phyloP scores from a whole-genome alignment of 805 yeast genomes.

The Nakazawaea pomicola region DNA sequence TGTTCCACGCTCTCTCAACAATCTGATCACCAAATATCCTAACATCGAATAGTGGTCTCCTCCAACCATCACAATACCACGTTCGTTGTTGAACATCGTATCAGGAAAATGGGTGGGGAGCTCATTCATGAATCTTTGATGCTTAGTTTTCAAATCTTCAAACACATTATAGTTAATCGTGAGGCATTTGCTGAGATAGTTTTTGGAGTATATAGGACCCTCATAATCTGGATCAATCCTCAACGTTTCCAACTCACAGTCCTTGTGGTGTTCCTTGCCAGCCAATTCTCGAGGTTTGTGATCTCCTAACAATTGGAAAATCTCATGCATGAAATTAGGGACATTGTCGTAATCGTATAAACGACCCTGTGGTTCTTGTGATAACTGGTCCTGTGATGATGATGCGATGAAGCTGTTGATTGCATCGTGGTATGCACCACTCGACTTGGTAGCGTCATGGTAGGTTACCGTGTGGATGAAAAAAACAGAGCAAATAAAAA shows the following conservation, averaged over 20 bases:
- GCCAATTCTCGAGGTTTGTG: conserved; percentile 3
- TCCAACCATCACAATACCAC: conserved; percentile 47
- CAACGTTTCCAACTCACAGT: conserved; percentile 10
- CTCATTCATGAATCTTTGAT: conserved; percentile 24
- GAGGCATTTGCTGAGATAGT: conserved; percentile 9
- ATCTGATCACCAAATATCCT: conserved; percentile 41
- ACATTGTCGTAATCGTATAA: conserved; percentile 4
- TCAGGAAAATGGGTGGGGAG: conserved; percentile 24
- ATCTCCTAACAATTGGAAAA: conserved; percentile 4
- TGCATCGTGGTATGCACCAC: too few species aligned
- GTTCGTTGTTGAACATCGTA: conserved; percentile 30
- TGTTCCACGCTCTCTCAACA: conserved; percentile 38
- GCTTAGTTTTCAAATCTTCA: conserved; percentile 28
- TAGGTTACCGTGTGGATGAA: too few species aligned
- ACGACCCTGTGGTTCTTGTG: background rate
- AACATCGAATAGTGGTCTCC: conserved; percentile 51
- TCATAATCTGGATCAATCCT: conserved; percentile 13
- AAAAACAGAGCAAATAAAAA: too few species aligned
- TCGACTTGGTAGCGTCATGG: too few species aligned
- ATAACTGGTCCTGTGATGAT: too few species aligned
- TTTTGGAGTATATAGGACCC: conserved; percentile 10
- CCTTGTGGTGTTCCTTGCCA: conserved; percentile 4
- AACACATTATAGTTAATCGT: conserved; percentile 12
- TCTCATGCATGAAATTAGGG: background rate
- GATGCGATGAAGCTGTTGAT: too few species aligned